Percentiles rank a stretch among this genome's conserved stretches.
Conservation (phyloP, 257 asterid species). For the Lycium ferocissimum region DNA sequence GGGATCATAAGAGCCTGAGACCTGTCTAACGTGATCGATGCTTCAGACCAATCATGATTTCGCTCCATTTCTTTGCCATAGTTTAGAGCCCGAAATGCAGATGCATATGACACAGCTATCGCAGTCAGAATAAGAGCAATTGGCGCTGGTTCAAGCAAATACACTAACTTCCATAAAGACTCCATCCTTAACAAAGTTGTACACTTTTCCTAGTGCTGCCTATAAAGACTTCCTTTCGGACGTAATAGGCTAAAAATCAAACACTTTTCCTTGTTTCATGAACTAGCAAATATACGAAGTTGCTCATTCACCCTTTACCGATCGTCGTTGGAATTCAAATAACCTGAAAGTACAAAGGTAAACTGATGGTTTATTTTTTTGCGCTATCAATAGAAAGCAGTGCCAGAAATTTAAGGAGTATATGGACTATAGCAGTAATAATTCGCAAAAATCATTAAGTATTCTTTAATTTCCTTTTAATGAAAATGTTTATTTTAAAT, state of each 20-base stretch:
- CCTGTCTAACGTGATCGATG: constrained; percentile 85
- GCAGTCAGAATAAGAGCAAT: constrained; percentile 80
- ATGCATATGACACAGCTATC: constrained; percentile 73
- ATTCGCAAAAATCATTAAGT: background rate
- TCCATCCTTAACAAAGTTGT: constrained; percentile 54
- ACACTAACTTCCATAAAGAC: constrained; percentile 73
- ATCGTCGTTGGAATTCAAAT: background rate
- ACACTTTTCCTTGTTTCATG: background rate
- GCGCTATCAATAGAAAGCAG: background rate
- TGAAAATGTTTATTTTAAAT: background rate
- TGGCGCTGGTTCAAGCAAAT: constrained; percentile 85
- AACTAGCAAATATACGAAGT: background rate
- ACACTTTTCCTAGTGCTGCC: constrained; percentile 26
- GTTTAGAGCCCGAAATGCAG: constrained; percentile 86
- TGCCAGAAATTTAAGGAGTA: background rate
- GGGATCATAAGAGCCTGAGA: constrained; percentile 98
- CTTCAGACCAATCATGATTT: constrained; percentile 85
- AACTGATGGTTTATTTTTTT: background rate
- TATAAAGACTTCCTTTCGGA: background rate
- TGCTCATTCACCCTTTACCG: background rate
- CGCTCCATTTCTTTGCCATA: constrained; percentile 95
- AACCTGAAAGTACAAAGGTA: background rate
- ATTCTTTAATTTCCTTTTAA: background rate
- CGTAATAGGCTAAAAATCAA: constrained; percentile 22
- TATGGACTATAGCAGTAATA: background rate